Evolutionary conservation across 768 basidiomycete genomes (phyloP), one percentile per base, ranked within the genome.

Genomic region (Suillus cothurnatus): DNA sequence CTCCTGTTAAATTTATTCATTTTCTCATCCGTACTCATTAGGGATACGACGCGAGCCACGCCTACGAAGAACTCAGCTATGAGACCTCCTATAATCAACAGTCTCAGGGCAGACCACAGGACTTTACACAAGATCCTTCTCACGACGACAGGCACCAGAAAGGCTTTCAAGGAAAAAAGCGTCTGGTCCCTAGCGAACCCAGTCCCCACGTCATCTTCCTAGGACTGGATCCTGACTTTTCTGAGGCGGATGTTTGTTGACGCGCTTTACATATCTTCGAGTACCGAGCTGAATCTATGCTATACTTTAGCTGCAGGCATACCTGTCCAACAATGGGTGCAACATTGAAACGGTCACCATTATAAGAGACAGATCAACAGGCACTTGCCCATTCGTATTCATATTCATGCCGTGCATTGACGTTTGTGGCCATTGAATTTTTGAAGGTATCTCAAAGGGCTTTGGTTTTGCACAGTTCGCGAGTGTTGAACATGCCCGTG

Each of bases 381-480:
- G 95, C 90, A 90, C 86, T 92, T 92, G 85, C 88, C 90, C 81
- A 82, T 91, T 91, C 86, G 84, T 88, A 88, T 89, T 76, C 85
- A 79, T 80, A 81, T 79, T 78, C 80, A 80, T 82, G 81, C 86
- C 76, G 81, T 82, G 81, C 87, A 90, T 92, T 94, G 81, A 92
- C 90, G 77, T 88, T 81, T 78, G 74, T 84, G 81, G 82, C 81
- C 79, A 67, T 87, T 87, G 80, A 82, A 85, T 86, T 86, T 80
- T 87, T 80, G 78, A 89, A 95, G 94, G 94, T 88, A 80, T 85
- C 67, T 96, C 96, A 63, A 97, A 97, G 80, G 92, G 94, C 73
- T 98, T 98, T 75, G 97, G 95, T 65, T 99, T 99, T 78, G 96
- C 94, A 71, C 93, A 95, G 79, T 99, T 99, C 77, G 80, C 90